phyloP scores from a whole-genome alignment of 345 rosid genomes.

The Lagerstroemia speciosa region DNA sequence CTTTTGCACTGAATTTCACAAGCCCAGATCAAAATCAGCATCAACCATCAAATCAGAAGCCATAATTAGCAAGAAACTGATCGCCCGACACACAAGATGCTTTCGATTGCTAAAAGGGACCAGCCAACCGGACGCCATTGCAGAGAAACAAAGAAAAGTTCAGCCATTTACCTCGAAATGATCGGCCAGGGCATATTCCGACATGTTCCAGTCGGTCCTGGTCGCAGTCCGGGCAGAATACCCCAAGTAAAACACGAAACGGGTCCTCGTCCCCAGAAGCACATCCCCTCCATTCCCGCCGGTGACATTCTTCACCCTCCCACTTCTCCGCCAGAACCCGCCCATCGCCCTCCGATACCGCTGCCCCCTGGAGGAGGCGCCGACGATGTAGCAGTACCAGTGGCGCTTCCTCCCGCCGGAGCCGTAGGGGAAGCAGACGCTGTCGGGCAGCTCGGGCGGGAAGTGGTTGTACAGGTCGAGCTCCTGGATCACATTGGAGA shows the following conservation, averaged over 20 bases:
- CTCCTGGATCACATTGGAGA: conserved; percentile 30
- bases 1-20: not conserved
- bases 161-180: conserved; percentile 27
- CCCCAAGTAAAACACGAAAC: conserved; percentile 32
- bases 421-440: conserved; percentile 23
- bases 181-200: conserved; percentile 35
- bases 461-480: conserved; percentile 29
- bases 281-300: conserved; percentile 17
- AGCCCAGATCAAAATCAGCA: not conserved
- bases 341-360: conserved; percentile 23
- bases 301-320: conserved; percentile 24
- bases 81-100: not conserved
- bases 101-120: not conserved
- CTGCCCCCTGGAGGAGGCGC: conserved; percentile 15
- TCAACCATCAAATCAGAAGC: not conserved
- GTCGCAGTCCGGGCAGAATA: conserved; percentile 18
- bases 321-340: conserved; percentile 38
- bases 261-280: conserved; percentile 25
- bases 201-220: conserved; percentile 39
- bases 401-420: conserved; percentile 29
- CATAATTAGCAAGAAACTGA: not conserved
- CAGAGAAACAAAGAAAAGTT: not conserved
- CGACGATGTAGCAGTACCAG: conserved; percentile 35
- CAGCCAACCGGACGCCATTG: not conserved
- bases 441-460: conserved; percentile 35